Conservation (phyloP, 176 grass and related monocot genomes). For the Eleusine indica region DNA sequence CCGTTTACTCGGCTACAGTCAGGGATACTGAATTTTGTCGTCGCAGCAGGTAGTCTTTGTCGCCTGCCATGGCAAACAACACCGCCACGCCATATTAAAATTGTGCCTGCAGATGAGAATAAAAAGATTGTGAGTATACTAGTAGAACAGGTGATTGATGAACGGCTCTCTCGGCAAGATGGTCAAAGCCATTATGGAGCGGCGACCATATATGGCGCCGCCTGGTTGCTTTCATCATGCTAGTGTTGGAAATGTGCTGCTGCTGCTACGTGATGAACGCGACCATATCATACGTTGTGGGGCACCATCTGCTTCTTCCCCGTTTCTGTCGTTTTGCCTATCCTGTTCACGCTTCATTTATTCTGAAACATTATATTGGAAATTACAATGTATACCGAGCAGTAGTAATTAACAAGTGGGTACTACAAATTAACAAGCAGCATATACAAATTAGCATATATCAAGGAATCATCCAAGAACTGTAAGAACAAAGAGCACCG, state of each 20-base stretch:
- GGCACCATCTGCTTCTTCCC: neutral
- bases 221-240: constrained; percentile 31
- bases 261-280: neutral
- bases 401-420: too few relatives aligned
- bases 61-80: neutral
- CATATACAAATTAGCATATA: too few relatives aligned
- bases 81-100: neutral
- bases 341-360: neutral
- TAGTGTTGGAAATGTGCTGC: constrained; percentile 3
- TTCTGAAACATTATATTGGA: neutral
- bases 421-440: neutral
- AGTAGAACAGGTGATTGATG: neutral
- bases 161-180: neutral
- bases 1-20: constrained; percentile 22
- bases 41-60: neutral
- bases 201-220: too few relatives aligned
- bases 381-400: neutral
- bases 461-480: too few relatives aligned
- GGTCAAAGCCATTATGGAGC: constrained; percentile 20
- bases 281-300: neutral
- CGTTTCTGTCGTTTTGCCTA: neutral
- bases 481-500: too few relatives aligned
- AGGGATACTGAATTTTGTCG: neutral
- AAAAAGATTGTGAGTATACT: too few relatives aligned
- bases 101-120: neutral